Conservation (phyloP, 2,329 filamentous ascomycete species). For the Exophiala aquamarina region DNA sequence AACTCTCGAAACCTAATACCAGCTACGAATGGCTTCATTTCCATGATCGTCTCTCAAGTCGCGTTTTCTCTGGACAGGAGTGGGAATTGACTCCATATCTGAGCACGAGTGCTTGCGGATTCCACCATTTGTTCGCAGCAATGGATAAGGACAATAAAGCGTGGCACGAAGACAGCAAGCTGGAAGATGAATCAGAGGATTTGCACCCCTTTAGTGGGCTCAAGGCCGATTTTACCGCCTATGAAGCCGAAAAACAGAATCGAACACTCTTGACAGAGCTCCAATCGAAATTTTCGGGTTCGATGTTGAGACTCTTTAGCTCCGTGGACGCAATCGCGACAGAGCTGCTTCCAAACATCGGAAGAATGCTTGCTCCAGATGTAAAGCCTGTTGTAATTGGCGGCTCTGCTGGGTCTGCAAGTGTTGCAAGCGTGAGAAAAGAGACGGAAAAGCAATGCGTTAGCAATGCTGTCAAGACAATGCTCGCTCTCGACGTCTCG, state of each 20-base stretch:
- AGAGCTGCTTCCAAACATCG: slow-evolving; percentile 79
- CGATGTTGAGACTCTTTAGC: slow-evolving; percentile 74
- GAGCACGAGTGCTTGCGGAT: slow-evolving; percentile 80
- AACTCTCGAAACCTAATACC: slow-evolving; percentile 79
- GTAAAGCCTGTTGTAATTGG: slow-evolving; percentile 86
- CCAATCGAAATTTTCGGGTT: slow-evolving; percentile 69
- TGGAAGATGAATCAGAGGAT: slow-evolving; percentile 44
- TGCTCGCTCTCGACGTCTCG: slow-evolving; percentile 77
- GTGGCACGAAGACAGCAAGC: slow-evolving; percentile 45
- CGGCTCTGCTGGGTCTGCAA: slow-evolving; percentile 63
- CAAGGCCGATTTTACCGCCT: slow-evolving; percentile 76
- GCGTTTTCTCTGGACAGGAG: slow-evolving; percentile 79
- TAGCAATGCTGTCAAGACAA: slow-evolving; percentile 72
- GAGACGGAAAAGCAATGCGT: slow-evolving; percentile 82
- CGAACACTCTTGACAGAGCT: slow-evolving; percentile 70
- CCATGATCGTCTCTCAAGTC: slow-evolving; percentile 77
- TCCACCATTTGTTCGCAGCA: slow-evolving; percentile 86
- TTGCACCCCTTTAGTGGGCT: slow-evolving; percentile 77
- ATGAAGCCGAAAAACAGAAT: slow-evolving; percentile 78
- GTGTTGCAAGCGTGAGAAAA: slow-evolving; percentile 81
- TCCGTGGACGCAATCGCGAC: slow-evolving; percentile 74
- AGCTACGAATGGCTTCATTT: slow-evolving; percentile 97
- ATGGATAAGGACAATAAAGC: slow-evolving; percentile 51
- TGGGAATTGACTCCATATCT: slow-evolving; percentile 92
- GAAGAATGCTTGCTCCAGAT: slow-evolving; percentile 78